These are phyloP conservation scores for Nasturtium officinale DNA, from an alignment of 345 rosid genomes.

Conservation along the genomic window DNA sequence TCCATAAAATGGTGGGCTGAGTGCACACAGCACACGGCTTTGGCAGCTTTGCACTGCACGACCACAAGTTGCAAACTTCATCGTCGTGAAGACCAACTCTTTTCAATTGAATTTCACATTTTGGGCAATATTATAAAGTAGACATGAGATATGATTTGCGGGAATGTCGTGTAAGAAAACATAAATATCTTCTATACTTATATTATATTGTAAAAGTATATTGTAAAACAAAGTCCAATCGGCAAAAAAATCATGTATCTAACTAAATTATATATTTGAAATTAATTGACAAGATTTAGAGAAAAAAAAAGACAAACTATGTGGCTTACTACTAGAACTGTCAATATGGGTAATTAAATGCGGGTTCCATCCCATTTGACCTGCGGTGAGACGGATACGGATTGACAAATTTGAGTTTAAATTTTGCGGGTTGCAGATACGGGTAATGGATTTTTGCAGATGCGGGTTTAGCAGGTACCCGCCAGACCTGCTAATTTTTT, in stretches of 20 bases:
- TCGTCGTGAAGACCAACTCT: slow-evolving; percentile 22
- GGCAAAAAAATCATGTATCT: not conserved
- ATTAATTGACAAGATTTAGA: not conserved
- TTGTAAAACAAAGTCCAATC: not conserved
- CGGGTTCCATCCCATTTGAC: too few relatives aligned
- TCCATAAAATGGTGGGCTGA: not conserved
- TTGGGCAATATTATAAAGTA: not conserved
- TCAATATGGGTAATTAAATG: too few relatives aligned
- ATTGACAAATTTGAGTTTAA: too few relatives aligned
- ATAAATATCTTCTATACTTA: not conserved
- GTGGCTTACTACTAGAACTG: not conserved
- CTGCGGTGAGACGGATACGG: accelerated
- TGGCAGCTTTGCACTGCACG: slow-evolving; percentile 14
- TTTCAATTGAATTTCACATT: not conserved
- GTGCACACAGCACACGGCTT: slow-evolving; percentile 5
- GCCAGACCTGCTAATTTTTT: too few relatives aligned
- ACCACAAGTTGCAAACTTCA: slow-evolving; percentile 2
- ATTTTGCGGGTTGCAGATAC: too few relatives aligned
- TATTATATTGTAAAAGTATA: not conserved
- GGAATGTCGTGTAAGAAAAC: not conserved
- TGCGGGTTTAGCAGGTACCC: too few relatives aligned
- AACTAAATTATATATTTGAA: not conserved
- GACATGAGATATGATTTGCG: not conserved
- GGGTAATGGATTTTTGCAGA: too few relatives aligned
- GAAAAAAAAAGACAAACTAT: not conserved